These are phyloP conservation scores for Aeminium ludgeri DNA, from an alignment of 495 filamentous ascomycete genomes.

Conservation along the genomic window DNA sequence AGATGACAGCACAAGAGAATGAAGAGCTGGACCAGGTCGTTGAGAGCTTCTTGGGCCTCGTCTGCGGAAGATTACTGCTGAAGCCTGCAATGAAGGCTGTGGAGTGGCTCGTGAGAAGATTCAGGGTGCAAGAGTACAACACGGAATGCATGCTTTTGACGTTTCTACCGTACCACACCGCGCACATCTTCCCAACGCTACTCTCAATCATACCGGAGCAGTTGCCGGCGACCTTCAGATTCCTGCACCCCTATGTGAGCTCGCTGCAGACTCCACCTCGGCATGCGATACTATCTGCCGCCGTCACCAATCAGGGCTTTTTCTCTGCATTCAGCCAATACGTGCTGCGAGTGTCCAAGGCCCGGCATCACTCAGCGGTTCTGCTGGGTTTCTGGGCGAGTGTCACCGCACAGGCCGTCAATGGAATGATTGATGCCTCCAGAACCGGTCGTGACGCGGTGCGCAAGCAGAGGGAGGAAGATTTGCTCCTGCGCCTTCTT, in stretches of 20 bases:
- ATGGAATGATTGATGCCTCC: conserved; percentile 57
- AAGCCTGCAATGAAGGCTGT: conserved; percentile 76
- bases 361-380: conserved; percentile 52
- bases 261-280: conserved; percentile 58
- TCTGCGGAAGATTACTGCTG: conserved; percentile 57
- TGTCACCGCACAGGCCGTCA: conserved; percentile 62
- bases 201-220: conserved; percentile 63
- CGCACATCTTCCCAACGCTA: conserved; percentile 61
- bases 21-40: conserved; percentile 58
- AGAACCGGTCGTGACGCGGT: conserved; percentile 51
- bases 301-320: conserved; percentile 52
- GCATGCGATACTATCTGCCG: conserved; percentile 61
- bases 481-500: conserved; percentile 54
- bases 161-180: conserved; percentile 81
- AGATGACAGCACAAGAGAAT: conserved; percentile 70
- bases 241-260: conserved; percentile 67
- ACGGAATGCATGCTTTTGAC: conserved; percentile 61
- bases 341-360: conserved; percentile 47
- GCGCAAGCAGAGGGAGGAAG: conserved; percentile 39
- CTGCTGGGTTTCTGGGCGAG: conserved; percentile 79
- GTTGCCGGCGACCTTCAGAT: conserved; percentile 58
- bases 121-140: conserved; percentile 87
- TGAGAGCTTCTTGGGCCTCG: conserved; percentile 63
- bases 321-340: conserved; percentile 57
- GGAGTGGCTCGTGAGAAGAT: conserved; percentile 86